Percentiles rank a stretch among this genome's conserved stretches.
These are phyloP conservation scores for Torulaspora maleeae DNA, from an alignment of 805 yeast genomes.

Conservation along the genomic window DNA sequence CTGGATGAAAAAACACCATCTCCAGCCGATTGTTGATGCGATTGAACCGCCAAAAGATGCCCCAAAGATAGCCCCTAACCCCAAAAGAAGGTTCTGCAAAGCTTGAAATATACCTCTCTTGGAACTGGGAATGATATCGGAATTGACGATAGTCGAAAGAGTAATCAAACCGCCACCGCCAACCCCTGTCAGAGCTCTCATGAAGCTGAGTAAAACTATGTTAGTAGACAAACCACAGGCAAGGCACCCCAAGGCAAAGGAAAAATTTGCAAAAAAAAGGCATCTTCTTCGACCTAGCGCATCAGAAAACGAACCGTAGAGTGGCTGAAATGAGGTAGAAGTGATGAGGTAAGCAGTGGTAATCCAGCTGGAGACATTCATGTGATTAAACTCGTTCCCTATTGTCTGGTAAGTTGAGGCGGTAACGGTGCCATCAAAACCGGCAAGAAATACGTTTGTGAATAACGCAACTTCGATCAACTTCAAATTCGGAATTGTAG, in stretches of 20 bases:
- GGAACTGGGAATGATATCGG: conserved; percentile 38
- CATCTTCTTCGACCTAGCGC: conserved; percentile 38
- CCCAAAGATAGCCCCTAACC: conserved; percentile 38
- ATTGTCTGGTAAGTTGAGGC: conserved; percentile 47
- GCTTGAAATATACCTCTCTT: conserved; percentile 41
- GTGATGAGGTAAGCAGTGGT: conserved; percentile 41
- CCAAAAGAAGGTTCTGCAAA: conserved; percentile 37
- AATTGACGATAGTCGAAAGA: conserved; percentile 38
- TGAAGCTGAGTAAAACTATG: conserved; percentile 31
- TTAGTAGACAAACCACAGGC: conserved; percentile 35
- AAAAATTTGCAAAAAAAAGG: conserved; percentile 35
- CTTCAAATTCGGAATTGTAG: conserved; percentile 25
- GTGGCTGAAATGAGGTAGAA: conserved; percentile 41
- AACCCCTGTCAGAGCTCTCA: conserved; percentile 39
- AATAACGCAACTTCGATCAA: conserved; percentile 36
- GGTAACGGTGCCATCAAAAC: conserved; percentile 47
- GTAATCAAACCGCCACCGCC: conserved; percentile 43
- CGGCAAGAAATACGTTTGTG: conserved; percentile 42
- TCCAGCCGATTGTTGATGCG: conserved; percentile 39
- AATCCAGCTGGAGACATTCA: conserved; percentile 39
- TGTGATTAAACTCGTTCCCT: conserved; percentile 40
- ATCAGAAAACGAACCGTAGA: conserved; percentile 41
- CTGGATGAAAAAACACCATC: conserved; percentile 39
- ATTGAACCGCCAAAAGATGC: conserved; percentile 40
- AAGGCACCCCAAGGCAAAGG: conserved; percentile 37